Conservation (phyloP, 2,329 filamentous ascomycete species). For the Fusarium anthophilum region DNA sequence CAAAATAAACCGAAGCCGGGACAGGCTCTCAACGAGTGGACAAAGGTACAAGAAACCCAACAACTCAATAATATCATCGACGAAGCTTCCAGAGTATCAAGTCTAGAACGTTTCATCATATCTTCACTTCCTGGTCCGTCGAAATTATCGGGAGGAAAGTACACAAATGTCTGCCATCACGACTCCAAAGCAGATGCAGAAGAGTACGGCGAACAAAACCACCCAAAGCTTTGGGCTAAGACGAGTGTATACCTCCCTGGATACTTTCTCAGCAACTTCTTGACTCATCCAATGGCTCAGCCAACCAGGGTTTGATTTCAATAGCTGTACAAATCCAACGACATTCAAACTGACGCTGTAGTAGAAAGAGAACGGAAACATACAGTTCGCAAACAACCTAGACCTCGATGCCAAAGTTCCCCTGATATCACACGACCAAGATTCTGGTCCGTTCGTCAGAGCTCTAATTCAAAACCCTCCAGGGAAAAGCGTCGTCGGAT, state of each 20-base stretch:
- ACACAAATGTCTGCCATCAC: background rate
- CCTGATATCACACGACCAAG: conserved; percentile 1
- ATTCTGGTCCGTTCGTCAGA: background rate
- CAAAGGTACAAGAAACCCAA: background rate
- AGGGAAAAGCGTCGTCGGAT: background rate
- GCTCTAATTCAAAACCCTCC: background rate
- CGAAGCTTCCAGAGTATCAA: background rate
- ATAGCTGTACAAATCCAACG: background rate
- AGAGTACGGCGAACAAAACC: background rate
- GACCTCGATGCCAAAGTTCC: background rate
- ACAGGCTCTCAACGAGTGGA: background rate
- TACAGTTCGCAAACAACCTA: conserved; percentile 2
- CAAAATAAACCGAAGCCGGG: background rate
- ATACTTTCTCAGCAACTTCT: conserved; percentile 1
- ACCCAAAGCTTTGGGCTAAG: conserved; percentile 1
- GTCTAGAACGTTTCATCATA: background rate
- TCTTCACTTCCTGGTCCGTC: background rate
- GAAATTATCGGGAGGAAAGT: background rate
- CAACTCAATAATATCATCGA: conserved; percentile 6
- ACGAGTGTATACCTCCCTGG: background rate
- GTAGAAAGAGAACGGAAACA: background rate
- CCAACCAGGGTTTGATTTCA: background rate
- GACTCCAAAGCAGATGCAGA: conserved; percentile 6
- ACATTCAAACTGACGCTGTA: background rate
- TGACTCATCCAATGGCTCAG: conserved; percentile 4